Percentiles rank a stretch among this genome's conserved stretches.
Conservation (phyloP, 352 stramenopile genomes). For the Phytophthora chlamydospora region DNA sequence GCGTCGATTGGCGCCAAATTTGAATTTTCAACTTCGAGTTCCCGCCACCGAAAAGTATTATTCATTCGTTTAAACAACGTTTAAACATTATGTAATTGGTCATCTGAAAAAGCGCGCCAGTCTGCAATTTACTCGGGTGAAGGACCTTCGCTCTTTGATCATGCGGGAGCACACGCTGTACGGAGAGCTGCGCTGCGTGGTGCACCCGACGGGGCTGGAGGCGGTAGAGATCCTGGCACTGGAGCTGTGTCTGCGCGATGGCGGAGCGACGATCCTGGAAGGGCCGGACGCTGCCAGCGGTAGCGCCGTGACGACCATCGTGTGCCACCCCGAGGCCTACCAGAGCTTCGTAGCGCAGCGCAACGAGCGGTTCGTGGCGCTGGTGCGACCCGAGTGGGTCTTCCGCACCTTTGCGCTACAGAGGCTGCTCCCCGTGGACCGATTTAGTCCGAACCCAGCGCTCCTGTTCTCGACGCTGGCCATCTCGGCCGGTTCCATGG, state of each 20-base stretch:
- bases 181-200: conserved; percentile 50
- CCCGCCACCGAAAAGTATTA: too few species aligned
- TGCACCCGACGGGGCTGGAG: conserved; percentile 58
- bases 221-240: conserved; percentile 46
- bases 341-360: conserved; percentile 49
- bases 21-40: conserved; percentile 11
- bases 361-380: conserved; percentile 71
- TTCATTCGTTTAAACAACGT: too few species aligned
- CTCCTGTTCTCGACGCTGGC: conserved; percentile 83
- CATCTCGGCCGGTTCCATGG: conserved; percentile 72
- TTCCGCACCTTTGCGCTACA: conserved; percentile 78
- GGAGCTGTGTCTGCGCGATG: conserved; percentile 67
- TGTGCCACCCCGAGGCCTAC: conserved; percentile 69
- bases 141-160: background rate
- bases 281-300: conserved; percentile 26
- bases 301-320: conserved; percentile 64
- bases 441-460: conserved; percentile 77
- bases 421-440: conserved; percentile 62
- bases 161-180: conserved; percentile 63
- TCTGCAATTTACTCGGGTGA: conserved; percentile 2
- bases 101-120: background rate
- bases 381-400: conserved; percentile 84
- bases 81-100: background rate
- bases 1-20: conserved; percentile 6
- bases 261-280: conserved; percentile 53